Percentiles rank a stretch among this genome's conserved stretches.
phyloP scores from a whole-genome alignment of 257 asterid species.

The Petunia secreta region DNA sequence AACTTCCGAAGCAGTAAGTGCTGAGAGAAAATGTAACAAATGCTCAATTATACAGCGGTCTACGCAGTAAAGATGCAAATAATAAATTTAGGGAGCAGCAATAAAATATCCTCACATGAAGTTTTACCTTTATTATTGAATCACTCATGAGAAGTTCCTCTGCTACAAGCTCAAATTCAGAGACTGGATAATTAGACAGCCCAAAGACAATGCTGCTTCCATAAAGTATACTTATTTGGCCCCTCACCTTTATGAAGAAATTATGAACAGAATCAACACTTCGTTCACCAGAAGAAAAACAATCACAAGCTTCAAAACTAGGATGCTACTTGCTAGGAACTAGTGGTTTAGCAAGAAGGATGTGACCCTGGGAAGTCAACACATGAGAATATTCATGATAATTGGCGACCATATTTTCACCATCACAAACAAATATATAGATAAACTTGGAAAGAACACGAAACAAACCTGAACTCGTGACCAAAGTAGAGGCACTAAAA shows the following conservation, averaged over 20 bases:
- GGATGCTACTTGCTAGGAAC: not conserved
- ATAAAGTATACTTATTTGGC: slow-evolving; percentile 85
- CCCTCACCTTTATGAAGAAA: slow-evolving; percentile 75
- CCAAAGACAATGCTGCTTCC: slow-evolving; percentile 92
- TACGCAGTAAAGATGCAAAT: not conserved
- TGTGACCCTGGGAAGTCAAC: slow-evolving; percentile 12
- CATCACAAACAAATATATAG: slow-evolving; percentile 9
- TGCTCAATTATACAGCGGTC: not conserved
- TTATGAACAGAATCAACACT: slow-evolving; percentile 8
- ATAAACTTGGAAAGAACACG: not conserved
- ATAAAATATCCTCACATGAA: slow-evolving; percentile 20
- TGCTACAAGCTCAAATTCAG: slow-evolving; percentile 97
- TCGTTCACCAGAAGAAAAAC: slow-evolving; percentile 19
- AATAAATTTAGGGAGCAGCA: not conserved
- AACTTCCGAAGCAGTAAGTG: not conserved
- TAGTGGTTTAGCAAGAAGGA: slow-evolving; percentile 20
- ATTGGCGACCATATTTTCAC: not conserved
- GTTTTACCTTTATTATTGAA: slow-evolving; percentile 77
- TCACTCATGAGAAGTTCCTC: slow-evolving; percentile 97
- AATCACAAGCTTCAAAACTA: slow-evolving; percentile 4
- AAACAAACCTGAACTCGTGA: slow-evolving; percentile 91
- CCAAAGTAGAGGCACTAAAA: slow-evolving; percentile 95
- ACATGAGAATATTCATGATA: not conserved
- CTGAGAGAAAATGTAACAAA: not conserved
- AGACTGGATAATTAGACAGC: slow-evolving; percentile 78